Evolutionary conservation across 2,329 filamentous ascomycete species (phyloP), one percentile per base, ranked within the genome.

Genomic region (Cercospora brassicicola): DNA sequence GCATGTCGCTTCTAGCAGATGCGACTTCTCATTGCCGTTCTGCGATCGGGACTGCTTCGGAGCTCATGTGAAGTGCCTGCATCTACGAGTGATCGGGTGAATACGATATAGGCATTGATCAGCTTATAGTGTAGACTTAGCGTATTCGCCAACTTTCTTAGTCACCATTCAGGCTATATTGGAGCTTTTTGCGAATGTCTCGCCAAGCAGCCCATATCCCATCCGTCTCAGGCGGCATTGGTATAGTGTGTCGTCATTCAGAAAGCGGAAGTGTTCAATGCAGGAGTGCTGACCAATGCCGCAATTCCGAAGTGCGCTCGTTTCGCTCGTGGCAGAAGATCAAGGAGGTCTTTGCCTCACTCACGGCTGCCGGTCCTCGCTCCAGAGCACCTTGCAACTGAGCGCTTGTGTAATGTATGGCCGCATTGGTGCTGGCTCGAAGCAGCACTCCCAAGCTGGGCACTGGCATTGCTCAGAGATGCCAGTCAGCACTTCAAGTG

Each of bases 101-200:
- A 55, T 28, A 26, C 48, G 28, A 30, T 3, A 13, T 26, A 28
- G 48, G 48, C 48, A 55, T 55, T 28, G 48, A 55, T 55, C 48
- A 55, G 48, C 48, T 55, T 28, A 23, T 55, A 55, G 48, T 55
- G 13, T n/a, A 26, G 23, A n/a, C 13, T 55, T 55, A 55, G 23
- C 7, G 48, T 8, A 55, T n/a, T 26, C 26, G 48, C 20, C 23
- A 55, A 26, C 7, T 20, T 23, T 20, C 11, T 5, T 8, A 28
- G 48, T 55, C 11, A n/a, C 48, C 26, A 55, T 55, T 55, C 48
- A 55, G 48, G 48, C 48, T 55, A 55, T 55, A n/a, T 55, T 28
- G 48, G 2, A 55, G 23, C 48, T 30, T 26, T 23, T 7, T 53
- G 20, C 48, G 48, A 53, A 53, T 23, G 18, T 53, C 48, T 28